These are phyloP conservation scores for Effrenium voratum DNA, from an alignment of 73 alveolate genomes.

Conservation along the genomic window DNA sequence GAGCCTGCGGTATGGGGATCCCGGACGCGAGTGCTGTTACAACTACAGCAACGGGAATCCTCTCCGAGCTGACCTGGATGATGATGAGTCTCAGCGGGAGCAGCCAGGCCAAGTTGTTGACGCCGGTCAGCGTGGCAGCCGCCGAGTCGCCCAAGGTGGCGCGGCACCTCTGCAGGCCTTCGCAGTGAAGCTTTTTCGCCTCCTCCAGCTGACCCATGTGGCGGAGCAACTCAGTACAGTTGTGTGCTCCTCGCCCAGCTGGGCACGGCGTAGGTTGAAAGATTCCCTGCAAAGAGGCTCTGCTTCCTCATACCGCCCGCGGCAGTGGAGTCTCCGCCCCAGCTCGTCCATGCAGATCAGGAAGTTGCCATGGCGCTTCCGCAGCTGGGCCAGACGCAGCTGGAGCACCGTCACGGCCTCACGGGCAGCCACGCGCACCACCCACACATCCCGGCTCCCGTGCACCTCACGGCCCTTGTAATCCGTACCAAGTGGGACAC, in stretches of 20 bases:
- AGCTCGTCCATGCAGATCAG: constrained; percentile 4
- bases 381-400: too few relatives aligned
- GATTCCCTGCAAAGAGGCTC: background rate
- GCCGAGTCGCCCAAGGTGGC: background rate
- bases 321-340: constrained; percentile 4
- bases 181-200: background rate
- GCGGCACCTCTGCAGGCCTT: background rate
- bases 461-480: constrained; percentile 13
- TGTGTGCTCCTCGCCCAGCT: background rate
- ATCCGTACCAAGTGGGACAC: background rate
- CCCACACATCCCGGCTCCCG: constrained; percentile 31
- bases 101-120: background rate
- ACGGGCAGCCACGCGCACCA: background rate
- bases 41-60: constrained; percentile 29
- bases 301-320: background rate
- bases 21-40: background rate
- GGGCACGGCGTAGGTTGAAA: background rate
- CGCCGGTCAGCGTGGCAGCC: background rate
- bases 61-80: too few relatives aligned
- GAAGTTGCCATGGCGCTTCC: background rate
- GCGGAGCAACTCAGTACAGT: background rate
- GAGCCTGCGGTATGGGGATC: background rate
- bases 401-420: too few relatives aligned
- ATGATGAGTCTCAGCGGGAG: too few relatives aligned
- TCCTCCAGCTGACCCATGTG: background rate